Evolutionary conservation across 2,329 filamentous ascomycete genomes (phyloP).

Genomic region (Penicillium decumbens): DNA sequence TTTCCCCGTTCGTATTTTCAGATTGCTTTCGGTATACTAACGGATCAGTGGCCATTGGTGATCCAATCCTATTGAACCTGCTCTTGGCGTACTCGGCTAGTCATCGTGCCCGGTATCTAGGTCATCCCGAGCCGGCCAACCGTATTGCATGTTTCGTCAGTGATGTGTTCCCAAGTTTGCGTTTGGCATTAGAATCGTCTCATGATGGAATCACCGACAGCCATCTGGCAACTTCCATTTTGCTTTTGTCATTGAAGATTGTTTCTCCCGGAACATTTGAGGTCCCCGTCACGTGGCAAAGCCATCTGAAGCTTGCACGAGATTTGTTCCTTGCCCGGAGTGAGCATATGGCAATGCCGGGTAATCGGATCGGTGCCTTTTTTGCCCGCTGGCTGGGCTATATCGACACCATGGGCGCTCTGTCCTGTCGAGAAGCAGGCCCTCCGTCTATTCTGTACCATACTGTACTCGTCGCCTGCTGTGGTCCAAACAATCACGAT

Average conservation of each 20-base stretch:
- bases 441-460: conserved; percentile 52
- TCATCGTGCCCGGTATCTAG: conserved; percentile 69
- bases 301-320: conserved; percentile 69
- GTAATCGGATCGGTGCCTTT: conserved; percentile 63
- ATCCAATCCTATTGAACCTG: conserved; percentile 64
- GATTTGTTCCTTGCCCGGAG: conserved; percentile 67
- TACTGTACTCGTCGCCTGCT: conserved; percentile 43
- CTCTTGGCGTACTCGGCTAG: conserved; percentile 80
- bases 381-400: conserved; percentile 80
- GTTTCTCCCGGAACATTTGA: conserved; percentile 77
- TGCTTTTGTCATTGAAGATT: conserved; percentile 78
- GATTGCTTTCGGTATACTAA: conserved; percentile 35
- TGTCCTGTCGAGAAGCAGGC: conserved; percentile 57
- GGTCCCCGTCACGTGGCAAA: conserved; percentile 75
- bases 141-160: conserved; percentile 77
- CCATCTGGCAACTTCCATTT: conserved; percentile 75
- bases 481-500: conserved; percentile 53
- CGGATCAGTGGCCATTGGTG: conserved; percentile 43
- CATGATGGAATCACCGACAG: conserved; percentile 63
- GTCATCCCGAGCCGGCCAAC: conserved; percentile 67
- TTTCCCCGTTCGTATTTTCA: conserved; percentile 29
- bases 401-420: conserved; percentile 70
- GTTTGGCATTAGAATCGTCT: conserved; percentile 60
- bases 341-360: conserved; percentile 51
- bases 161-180: conserved; percentile 63